Evolutionary conservation across 306 rosid genomes (phyloP).

Genomic region (Dryas alaskensis): DNA sequence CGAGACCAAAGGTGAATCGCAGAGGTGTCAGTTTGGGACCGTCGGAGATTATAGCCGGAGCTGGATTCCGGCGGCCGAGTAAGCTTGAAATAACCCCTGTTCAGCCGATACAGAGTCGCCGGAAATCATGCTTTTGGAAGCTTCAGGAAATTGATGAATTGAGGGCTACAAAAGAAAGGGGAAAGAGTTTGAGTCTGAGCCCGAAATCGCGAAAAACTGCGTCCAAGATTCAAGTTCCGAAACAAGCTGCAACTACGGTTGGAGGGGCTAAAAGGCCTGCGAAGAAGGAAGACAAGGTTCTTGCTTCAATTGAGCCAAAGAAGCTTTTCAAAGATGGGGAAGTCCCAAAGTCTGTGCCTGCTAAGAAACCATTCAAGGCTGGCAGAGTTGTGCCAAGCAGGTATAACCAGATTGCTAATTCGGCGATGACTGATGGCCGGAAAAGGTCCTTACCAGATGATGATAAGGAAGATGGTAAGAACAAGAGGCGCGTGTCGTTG

Average conservation of each 20-base stretch:
- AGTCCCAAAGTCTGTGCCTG: constrained; percentile 31
- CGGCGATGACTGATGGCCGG: constrained; percentile 41
- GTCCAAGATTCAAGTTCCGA: constrained; percentile 38
- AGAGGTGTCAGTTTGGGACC: constrained; percentile 84
- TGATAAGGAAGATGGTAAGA: constrained; percentile 41
- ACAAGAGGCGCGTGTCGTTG: constrained; percentile 47
- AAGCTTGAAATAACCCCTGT: constrained; percentile 52
- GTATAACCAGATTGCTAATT: constrained; percentile 42
- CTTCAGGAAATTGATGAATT: constrained; percentile 53
- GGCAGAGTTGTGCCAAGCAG: constrained; percentile 87
- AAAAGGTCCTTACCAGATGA: constrained; percentile 74
- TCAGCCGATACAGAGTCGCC: constrained; percentile 56
- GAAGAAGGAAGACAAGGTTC: constrained; percentile 53
- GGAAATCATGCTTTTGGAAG: constrained; percentile 80
- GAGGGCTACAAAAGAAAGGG: constrained; percentile 42
- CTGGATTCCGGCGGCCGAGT: constrained; percentile 36
- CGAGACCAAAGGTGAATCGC: constrained; percentile 36
- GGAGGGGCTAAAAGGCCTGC: constrained; percentile 40
- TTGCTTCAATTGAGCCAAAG: constrained; percentile 57
- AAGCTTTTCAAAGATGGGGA: constrained; percentile 71
- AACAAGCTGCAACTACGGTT: constrained; percentile 44
- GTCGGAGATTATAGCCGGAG: constrained; percentile 51
- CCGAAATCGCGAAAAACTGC: constrained; percentile 47
- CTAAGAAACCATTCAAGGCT: constrained; percentile 41
- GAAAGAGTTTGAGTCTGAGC: constrained; percentile 48